Evolutionary conservation across 208 protist genomes (phyloP).

Genomic region (Leishmania guyanensis): DNA sequence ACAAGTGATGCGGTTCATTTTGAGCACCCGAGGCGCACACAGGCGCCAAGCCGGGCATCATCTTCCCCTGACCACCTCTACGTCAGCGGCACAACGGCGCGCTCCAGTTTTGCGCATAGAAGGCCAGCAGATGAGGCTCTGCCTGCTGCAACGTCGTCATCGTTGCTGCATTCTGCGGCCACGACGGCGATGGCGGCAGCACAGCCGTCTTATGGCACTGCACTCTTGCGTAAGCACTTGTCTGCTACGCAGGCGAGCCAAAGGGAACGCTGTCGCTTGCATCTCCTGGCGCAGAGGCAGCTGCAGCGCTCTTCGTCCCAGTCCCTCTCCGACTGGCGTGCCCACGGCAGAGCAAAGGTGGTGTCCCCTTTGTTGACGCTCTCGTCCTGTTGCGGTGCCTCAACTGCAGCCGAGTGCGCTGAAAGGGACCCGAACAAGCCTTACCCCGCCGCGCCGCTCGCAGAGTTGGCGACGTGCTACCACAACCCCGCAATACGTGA

Average conservation of each 20-base stretch:
- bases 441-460: background rate
- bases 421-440: background rate
- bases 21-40: background rate
- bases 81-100: background rate
- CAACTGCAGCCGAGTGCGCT: background rate
- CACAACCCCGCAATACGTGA: slow-evolving; percentile 13
- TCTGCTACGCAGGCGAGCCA: background rate
- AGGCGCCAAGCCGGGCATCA: background rate
- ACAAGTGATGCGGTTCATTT: background rate
- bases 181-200: slow-evolving; percentile 11
- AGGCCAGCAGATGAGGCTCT: background rate
- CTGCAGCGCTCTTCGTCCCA: background rate
- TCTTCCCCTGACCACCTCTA: slow-evolving; percentile 2
- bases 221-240: slow-evolving; percentile 1
- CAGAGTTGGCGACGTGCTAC: slow-evolving; percentile 6
- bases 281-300: background rate
- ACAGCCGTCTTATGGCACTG: slow-evolving; percentile 23
- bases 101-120: too few species aligned
- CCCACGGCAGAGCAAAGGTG: background rate
- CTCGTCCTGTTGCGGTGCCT: background rate
- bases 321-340: background rate
- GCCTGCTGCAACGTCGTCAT: background rate
- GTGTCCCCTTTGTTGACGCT: background rate
- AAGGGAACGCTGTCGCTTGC: background rate
- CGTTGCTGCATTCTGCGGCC: slow-evolving; percentile 11